Conservation (phyloP, 306 rosid genomes). For the Arachis hypogaea region DNA sequence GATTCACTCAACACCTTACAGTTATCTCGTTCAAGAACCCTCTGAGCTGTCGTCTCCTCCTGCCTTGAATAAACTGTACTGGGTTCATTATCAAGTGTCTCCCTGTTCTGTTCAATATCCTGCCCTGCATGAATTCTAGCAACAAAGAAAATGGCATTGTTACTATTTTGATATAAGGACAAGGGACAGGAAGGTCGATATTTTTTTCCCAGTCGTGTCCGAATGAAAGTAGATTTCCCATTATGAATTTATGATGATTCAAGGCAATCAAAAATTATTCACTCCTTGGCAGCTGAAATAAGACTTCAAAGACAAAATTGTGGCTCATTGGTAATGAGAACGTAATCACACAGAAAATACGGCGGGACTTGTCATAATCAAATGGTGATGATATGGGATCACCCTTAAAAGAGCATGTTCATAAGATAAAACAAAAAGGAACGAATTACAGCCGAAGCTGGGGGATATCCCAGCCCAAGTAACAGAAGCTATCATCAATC, state of each 20-base stretch:
- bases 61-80: slow-evolving; percentile 38
- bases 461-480: too few species aligned
- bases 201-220: neutral
- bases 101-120: slow-evolving; percentile 44
- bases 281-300: slow-evolving; percentile 20
- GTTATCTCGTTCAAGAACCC: slow-evolving; percentile 39
- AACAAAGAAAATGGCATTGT: slow-evolving; percentile 41
- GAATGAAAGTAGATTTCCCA: neutral
- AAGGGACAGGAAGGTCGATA: slow-evolving; percentile 16
- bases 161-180: neutral
- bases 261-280: slow-evolving; percentile 23
- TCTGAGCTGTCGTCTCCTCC: slow-evolving; percentile 49
- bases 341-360: neutral
- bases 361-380: neutral
- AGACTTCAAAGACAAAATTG: slow-evolving; percentile 29
- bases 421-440: too few species aligned
- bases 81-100: slow-evolving; percentile 35
- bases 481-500: too few species aligned
- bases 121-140: slow-evolving; percentile 52
- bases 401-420: too few species aligned
- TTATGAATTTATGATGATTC: slow-evolving; percentile 1
- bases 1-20: slow-evolving; percentile 53
- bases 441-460: too few species aligned
- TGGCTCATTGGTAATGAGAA: slow-evolving; percentile 8
- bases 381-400: neutral